Conservation (phyloP, 176 grass and related monocot species). For the Canna indica region DNA sequence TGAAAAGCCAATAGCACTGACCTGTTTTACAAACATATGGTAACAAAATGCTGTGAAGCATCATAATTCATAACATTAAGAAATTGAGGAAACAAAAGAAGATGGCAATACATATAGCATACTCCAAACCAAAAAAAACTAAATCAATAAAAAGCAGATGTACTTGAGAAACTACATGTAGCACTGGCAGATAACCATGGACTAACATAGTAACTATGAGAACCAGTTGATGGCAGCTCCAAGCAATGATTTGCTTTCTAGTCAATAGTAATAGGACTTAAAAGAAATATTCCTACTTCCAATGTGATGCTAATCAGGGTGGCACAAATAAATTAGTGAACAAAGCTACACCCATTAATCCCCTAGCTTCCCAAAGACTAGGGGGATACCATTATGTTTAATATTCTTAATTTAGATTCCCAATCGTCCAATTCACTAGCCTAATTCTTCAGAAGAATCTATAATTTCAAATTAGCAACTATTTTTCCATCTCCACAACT, state of each 20-base stretch:
- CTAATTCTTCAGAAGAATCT: background rate
- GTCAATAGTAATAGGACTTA: too few species aligned
- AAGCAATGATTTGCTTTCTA: background rate
- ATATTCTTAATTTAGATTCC: background rate
- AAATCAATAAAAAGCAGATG: conserved; percentile 12
- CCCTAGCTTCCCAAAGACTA: background rate
- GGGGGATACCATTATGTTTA: background rate
- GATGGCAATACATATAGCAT: background rate
- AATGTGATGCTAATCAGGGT: background rate
- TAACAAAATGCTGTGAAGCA: background rate
- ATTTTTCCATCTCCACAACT: background rate
- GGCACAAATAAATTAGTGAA: background rate
- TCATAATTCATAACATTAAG: background rate
- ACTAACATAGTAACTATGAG: background rate
- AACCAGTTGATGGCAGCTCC: background rate
- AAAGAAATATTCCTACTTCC: background rate
- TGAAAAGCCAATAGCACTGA: conserved; percentile 63
- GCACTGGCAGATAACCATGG: background rate
- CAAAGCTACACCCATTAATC: background rate
- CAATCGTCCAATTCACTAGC: background rate
- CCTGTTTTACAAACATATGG: conserved; percentile 28
- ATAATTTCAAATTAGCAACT: background rate
- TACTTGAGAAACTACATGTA: conserved; percentile 6
- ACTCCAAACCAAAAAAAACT: background rate
- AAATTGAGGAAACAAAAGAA: background rate